Percentiles rank a stretch among this genome's conserved stretches.
These are phyloP conservation scores for Aegilops tauschii DNA, from an alignment of 176 grass and related monocot genomes.

Conservation along the genomic window DNA sequence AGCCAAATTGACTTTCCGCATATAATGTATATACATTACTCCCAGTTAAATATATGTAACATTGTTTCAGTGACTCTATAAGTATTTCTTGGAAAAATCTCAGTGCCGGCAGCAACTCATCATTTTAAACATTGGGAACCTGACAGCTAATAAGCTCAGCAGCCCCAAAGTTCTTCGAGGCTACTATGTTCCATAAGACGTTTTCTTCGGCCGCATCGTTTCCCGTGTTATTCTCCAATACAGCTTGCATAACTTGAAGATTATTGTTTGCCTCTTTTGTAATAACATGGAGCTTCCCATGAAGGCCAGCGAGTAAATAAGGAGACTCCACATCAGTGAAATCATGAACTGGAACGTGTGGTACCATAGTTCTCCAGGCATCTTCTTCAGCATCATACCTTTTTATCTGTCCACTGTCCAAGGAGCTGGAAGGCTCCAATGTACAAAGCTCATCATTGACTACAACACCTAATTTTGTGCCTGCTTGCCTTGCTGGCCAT, in stretches of 20 bases:
- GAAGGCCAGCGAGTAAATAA: constrained; percentile 75
- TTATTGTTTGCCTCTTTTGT: constrained; percentile 57
- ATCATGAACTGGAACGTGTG: constrained; percentile 55
- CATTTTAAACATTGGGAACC: constrained; percentile 63
- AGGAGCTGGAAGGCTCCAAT: constrained; percentile 68
- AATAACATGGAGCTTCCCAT: constrained; percentile 68
- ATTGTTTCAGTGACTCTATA: not conserved
- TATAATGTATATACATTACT: not conserved
- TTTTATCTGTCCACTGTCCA: constrained; percentile 80
- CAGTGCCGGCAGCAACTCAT: not conserved
- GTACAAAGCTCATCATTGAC: constrained; percentile 69
- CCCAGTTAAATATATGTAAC: not conserved
- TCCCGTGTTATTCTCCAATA: constrained; percentile 20
- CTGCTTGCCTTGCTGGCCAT: constrained; percentile 87
- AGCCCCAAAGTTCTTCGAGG: constrained; percentile 60
- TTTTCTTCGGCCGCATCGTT: constrained; percentile 21
- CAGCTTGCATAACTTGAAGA: constrained; percentile 51
- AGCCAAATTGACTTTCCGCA: too few relatives aligned
- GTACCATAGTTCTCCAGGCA: constrained; percentile 54
- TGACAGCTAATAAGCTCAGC: constrained; percentile 84
- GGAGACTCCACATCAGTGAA: constrained; percentile 72
- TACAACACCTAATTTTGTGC: constrained; percentile 65
- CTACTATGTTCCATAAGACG: constrained; percentile 56
- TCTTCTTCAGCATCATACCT: constrained; percentile 61
- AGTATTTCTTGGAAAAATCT: not conserved